These are phyloP conservation scores for Phytophthora boehmeriae DNA, from an alignment of 352 stramenopile species.

Conservation along the genomic window DNA sequence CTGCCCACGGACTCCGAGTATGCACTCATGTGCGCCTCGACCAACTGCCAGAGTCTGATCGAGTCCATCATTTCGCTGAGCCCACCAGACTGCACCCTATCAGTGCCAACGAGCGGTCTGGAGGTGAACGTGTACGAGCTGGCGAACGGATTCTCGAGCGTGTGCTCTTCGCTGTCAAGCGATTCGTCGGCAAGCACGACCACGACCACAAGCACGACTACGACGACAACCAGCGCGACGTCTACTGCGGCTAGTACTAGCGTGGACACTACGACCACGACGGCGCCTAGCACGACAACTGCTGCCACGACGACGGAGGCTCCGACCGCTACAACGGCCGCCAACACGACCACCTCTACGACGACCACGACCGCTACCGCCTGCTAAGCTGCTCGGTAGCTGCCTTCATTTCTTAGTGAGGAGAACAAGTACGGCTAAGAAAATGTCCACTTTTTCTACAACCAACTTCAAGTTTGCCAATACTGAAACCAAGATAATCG, in stretches of 20 bases:
- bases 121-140: conserved; percentile 29
- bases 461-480: neutral
- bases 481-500: neutral
- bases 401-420: neutral
- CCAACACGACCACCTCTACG: neutral
- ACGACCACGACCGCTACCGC: conserved; percentile 3
- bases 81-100: conserved; percentile 32
- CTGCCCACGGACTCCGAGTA: conserved; percentile 33
- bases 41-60: conserved; percentile 28
- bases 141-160: conserved; percentile 19
- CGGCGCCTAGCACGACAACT: conserved; percentile 1
- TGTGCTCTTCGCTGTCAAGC: conserved; percentile 11
- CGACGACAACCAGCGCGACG: neutral
- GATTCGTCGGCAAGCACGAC: conserved; percentile 13
- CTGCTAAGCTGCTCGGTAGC: neutral
- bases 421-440: conserved; percentile 2
- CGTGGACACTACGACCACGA: conserved; percentile 8
- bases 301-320: neutral
- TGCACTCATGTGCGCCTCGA: conserved; percentile 33
- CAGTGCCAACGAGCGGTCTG: conserved; percentile 29
- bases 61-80: conserved; percentile 20
- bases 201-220: conserved; percentile 5
- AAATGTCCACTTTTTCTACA: neutral
- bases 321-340: neutral
- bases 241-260: conserved; percentile 1